Base-by-base conservation (phyloP, 2,329 filamentous ascomycete genomes). In the Huntiella moniliformis region DNA sequence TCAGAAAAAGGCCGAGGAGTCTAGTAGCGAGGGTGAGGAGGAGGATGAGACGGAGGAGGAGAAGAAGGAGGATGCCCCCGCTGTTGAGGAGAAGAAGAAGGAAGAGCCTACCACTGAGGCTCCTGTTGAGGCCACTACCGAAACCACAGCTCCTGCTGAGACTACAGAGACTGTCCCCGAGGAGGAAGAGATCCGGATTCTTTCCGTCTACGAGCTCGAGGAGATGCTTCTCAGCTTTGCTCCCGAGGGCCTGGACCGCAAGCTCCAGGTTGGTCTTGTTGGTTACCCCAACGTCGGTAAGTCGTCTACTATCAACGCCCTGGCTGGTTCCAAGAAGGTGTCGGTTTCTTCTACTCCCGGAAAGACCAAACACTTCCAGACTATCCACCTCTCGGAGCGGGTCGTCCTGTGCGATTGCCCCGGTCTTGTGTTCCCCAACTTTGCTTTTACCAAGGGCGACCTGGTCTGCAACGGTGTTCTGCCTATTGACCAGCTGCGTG, bases 361-460 rank as follows among this genome's bases (percentile, higher is more conserved):
- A 60, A 98, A 98, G 67, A 98, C 91, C 11, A 98, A 98, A 67
- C 91, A 98, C 57, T 98, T 98, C 67, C 91, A 98, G 62, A 98
- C 91, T 1, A 91, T 98, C 49, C 87, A 95, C 59, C 74, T 98
- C 31, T 91, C 82, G 49, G 82, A 91, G 1, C 76, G 78, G 49
- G 85, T 98, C 51, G 73, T 96, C 40, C 74, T 98, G 5, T 96
- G 91, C 63, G 91, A 98, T 77, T 98, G 91, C 58, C 91, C 91
- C 7, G 91, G 91, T 79, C 78, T 98, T 15, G 92, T 98, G 1
- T 96, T 98, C 61, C 87, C 91, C 55, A 96, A 96, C 64, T 98
- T 96, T 55, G 88, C 91, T 48, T 87, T 79, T 39, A 96, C 87
- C 40, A 96, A 96, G 63, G 91, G 84, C 35, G 91, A 98, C 57